phyloP scores from a whole-genome alignment of 2,329 filamentous ascomycete species.

The Neonectria hederae region DNA sequence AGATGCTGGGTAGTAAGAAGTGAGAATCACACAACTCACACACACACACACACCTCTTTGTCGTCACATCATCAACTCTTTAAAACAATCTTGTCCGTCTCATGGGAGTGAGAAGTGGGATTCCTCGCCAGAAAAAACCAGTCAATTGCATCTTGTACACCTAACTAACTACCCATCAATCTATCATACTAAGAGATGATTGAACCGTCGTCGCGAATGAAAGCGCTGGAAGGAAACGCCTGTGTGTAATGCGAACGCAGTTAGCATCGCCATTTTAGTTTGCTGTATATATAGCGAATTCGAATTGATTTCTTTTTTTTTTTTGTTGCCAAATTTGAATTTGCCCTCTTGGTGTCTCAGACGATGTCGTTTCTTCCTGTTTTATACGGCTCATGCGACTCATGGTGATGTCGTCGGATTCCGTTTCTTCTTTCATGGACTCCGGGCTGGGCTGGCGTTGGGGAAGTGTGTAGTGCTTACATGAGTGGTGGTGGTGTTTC shows the following conservation, averaged over 20 bases:
- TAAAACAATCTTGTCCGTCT: constrained; percentile 8
- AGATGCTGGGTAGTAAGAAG: constrained; percentile 53
- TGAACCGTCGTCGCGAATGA: not conserved
- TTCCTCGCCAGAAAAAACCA: not conserved
- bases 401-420: constrained; percentile 39
- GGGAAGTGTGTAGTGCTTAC: constrained; percentile 1
- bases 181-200: not conserved
- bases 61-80: not conserved
- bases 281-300: constrained; percentile 8
- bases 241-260: not conserved
- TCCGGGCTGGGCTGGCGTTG: not conserved
- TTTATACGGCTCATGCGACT: constrained; percentile 31
- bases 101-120: constrained; percentile 13
- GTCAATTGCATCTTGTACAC: constrained; percentile 10
- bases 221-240: not conserved
- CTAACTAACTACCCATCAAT: not conserved
- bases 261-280: not conserved
- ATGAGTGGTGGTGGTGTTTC: not conserved
- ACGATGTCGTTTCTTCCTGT: constrained; percentile 30
- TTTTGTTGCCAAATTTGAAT: not conserved
- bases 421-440: constrained; percentile 41
- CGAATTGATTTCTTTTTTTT: not conserved
- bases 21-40: constrained; percentile 4
- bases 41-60: not conserved
- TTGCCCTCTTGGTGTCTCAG: constrained; percentile 16